These are phyloP conservation scores for Isochrysis galbana DNA, from an alignment of 78 protist genomes.

Conservation along the genomic window DNA sequence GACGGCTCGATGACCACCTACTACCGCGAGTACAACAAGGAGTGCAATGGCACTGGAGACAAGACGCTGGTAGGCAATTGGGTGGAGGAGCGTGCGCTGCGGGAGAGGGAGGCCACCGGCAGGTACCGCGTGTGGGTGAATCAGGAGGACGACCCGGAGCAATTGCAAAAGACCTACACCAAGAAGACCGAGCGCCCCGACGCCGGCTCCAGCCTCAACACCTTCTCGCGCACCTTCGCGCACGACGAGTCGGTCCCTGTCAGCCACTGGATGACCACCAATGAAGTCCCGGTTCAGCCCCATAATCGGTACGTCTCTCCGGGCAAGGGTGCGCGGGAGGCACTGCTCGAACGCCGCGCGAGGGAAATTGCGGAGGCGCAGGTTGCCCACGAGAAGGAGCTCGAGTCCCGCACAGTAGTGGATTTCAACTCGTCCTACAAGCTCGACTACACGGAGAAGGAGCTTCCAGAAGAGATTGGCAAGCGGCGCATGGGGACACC, in stretches of 20 bases:
- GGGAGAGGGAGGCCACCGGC: not conserved
- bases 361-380: not conserved
- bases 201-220: not conserved
- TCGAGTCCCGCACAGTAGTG: too few species aligned
- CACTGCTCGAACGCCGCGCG: not conserved
- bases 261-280: not conserved
- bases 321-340: not conserved
- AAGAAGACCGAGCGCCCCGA: not conserved
- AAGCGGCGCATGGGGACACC: too few species aligned
- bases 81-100: conserved; percentile 21
- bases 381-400: too few species aligned
- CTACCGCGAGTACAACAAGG: conserved; percentile 17
- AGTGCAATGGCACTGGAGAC: not conserved
- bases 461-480: too few species aligned
- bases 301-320: not conserved
- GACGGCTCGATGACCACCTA: not conserved
- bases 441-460: too few species aligned
- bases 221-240: not conserved
- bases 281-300: not conserved
- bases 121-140: not conserved
- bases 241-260: not conserved
- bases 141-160: not conserved
- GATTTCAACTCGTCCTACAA: too few species aligned
- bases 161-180: not conserved
- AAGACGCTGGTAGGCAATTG: conserved; percentile 8